Evolutionary conservation across 306 rosid species (phyloP).

Genomic region (Mimosa bimucronata): DNA sequence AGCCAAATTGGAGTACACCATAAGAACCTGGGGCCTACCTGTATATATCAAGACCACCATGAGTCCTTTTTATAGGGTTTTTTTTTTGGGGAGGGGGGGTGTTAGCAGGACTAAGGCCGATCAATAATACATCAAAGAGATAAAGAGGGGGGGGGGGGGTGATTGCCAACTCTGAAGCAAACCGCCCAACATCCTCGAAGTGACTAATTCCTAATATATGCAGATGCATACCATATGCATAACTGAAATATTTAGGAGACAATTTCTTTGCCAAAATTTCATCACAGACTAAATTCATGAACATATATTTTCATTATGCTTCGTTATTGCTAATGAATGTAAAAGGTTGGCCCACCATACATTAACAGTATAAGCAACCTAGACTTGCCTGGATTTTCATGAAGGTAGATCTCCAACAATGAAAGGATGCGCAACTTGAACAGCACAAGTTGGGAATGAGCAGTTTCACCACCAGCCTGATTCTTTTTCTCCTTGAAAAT

Average conservation of each 20-base stretch:
- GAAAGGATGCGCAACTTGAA: slow-evolving; percentile 94
- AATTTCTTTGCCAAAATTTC: background rate
- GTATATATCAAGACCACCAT: slow-evolving; percentile 31
- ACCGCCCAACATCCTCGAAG: background rate
- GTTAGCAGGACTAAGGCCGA: background rate
- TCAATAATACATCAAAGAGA: background rate
- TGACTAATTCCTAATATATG: background rate
- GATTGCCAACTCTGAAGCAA: too few species aligned
- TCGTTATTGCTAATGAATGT: background rate
- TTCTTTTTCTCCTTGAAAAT: slow-evolving; percentile 77
- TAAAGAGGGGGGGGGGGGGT: background rate
- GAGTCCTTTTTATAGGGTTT: background rate
- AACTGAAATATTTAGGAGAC: background rate
- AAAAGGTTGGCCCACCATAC: slow-evolving; percentile 12
- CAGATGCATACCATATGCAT: background rate
- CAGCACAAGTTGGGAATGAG: slow-evolving; percentile 85
- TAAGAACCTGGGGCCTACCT: slow-evolving; percentile 86
- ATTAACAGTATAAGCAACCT: slow-evolving; percentile 1
- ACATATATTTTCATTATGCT: background rate
- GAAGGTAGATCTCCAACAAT: slow-evolving; percentile 87
- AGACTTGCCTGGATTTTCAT: slow-evolving; percentile 84
- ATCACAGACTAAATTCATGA: background rate
- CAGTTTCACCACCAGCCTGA: slow-evolving; percentile 81
- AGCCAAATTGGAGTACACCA: slow-evolving; percentile 74
- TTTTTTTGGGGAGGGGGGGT: background rate